phyloP scores from a whole-genome alignment of 2,329 filamentous ascomycete species.

The Fusarium mexicanum region DNA sequence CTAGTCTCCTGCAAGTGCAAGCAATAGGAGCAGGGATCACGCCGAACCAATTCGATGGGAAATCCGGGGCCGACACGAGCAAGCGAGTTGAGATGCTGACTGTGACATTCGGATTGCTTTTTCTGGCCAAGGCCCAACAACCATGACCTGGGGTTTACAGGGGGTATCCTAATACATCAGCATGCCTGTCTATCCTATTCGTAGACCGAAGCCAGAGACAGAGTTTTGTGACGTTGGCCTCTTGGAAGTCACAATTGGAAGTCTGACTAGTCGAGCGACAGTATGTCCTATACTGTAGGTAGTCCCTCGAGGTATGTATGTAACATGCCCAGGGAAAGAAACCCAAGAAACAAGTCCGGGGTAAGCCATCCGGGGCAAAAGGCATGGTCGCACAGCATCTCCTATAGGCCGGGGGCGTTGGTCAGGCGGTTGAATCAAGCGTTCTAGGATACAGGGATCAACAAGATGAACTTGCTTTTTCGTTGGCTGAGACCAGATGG shows the following conservation, averaged over 20 bases:
- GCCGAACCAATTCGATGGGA: conserved; percentile 43
- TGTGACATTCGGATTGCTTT: conserved; percentile 25
- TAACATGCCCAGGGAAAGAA: neutral
- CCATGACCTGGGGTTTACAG: conserved; percentile 1
- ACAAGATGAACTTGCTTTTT: conserved; percentile 14
- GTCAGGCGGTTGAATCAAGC: conserved; percentile 44
- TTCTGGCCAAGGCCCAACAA: conserved; percentile 19
- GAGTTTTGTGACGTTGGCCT: neutral
- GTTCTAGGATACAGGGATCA: conserved; percentile 35
- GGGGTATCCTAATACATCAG: neutral
- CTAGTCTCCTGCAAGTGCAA: conserved; percentile 26
- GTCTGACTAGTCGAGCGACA: neutral
- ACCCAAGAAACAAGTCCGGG: conserved; percentile 21
- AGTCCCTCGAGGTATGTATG: neutral
- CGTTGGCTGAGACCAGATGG: conserved; percentile 26
- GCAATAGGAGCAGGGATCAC: conserved; percentile 35
- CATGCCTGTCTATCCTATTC: conserved; percentile 16
- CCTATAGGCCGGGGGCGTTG: conserved; percentile 33
- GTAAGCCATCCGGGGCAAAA: conserved; percentile 37
- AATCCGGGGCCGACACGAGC: conserved; percentile 41
- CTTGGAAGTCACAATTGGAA: neutral
- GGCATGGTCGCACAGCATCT: conserved; percentile 15
- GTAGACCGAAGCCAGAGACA: conserved; percentile 31
- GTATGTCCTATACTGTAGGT: neutral
- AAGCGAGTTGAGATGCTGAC: neutral